Conservation (phyloP, 2,329 filamentous ascomycete species). For the Cladosporium cucumerinum region DNA sequence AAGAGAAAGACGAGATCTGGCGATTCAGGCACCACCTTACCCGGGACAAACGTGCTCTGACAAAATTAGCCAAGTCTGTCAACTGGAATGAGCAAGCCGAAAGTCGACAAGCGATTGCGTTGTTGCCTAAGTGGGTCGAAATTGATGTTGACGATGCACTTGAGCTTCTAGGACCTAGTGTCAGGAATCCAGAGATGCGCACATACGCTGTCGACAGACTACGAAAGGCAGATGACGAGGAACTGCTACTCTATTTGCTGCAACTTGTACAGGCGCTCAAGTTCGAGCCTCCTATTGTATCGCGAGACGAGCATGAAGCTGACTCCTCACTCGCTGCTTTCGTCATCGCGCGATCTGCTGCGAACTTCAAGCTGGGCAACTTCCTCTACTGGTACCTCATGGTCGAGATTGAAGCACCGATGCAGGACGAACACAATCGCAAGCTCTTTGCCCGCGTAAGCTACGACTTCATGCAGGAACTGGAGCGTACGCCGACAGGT, state of each 20-base stretch:
- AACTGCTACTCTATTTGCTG: constrained; percentile 83
- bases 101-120: constrained; percentile 81
- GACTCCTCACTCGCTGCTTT: constrained; percentile 88
- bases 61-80: constrained; percentile 97
- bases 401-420: constrained; percentile 73
- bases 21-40: constrained; percentile 94
- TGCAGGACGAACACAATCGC: constrained; percentile 68
- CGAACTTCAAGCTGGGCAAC: constrained; percentile 87
- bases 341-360: constrained; percentile 79
- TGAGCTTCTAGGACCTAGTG: constrained; percentile 86
- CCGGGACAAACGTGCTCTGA: constrained; percentile 79
- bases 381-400: constrained; percentile 98
- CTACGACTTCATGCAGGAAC: constrained; percentile 90
- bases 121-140: constrained; percentile 89
- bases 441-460: constrained; percentile 90
- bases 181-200: constrained; percentile 82
- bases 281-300: constrained; percentile 69
- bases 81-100: constrained; percentile 87
- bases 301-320: constrained; percentile 44
- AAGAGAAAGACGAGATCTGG: constrained; percentile 96
- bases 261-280: constrained; percentile 96
- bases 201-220: constrained; percentile 91
- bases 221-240: constrained; percentile 87
- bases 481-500: constrained; percentile 69
- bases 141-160: constrained; percentile 96